A percentile compares a stretch with the other conserved stretches of the same genome.
These are phyloP conservation scores for Lophium mytilinum DNA, from an alignment of 495 filamentous ascomycete genomes.

Conservation along the genomic window DNA sequence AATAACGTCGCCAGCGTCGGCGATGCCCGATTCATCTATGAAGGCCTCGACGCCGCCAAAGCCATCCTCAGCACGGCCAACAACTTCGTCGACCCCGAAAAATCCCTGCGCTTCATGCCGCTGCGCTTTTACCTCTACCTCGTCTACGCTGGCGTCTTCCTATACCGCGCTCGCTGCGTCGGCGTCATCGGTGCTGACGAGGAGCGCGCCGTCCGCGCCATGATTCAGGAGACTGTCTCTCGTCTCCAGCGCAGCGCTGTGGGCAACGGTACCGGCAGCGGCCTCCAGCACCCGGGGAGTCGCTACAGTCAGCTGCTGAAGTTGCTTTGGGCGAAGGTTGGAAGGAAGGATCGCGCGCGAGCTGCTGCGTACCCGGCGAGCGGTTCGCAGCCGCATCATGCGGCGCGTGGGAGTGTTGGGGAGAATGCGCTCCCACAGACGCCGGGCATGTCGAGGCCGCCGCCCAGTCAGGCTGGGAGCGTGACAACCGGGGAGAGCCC, in stretches of 20 bases:
- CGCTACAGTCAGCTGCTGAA: constrained; percentile 49
- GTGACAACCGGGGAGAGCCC: constrained; percentile 18
- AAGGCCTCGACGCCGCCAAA: constrained; percentile 33
- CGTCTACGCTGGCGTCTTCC: constrained; percentile 49
- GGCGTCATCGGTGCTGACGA: constrained; percentile 46
- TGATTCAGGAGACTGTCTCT: constrained; percentile 45
- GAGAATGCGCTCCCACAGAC: neutral
- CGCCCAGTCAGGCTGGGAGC: constrained; percentile 18
- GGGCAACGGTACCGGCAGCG: constrained; percentile 34
- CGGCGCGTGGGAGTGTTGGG: too few species aligned
- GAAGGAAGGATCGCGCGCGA: constrained; percentile 20
- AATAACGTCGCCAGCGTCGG: constrained; percentile 33
- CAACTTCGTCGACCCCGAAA: constrained; percentile 34
- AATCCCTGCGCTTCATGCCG: constrained; percentile 31
- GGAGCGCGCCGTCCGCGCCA: constrained; percentile 45
- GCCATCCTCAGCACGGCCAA: constrained; percentile 31
- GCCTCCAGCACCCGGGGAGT: constrained; percentile 43
- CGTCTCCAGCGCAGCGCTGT: constrained; percentile 46
- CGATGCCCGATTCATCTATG: constrained; percentile 35
- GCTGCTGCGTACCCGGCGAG: too few species aligned
- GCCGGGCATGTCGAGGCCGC: neutral
- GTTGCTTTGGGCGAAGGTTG: constrained; percentile 44
- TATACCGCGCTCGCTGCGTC: constrained; percentile 51
- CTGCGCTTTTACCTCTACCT: constrained; percentile 37
- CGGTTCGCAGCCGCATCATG: too few species aligned